Conservation (phyloP, 2,329 filamentous ascomycete species). For the Diaporthe australafricana region DNA sequence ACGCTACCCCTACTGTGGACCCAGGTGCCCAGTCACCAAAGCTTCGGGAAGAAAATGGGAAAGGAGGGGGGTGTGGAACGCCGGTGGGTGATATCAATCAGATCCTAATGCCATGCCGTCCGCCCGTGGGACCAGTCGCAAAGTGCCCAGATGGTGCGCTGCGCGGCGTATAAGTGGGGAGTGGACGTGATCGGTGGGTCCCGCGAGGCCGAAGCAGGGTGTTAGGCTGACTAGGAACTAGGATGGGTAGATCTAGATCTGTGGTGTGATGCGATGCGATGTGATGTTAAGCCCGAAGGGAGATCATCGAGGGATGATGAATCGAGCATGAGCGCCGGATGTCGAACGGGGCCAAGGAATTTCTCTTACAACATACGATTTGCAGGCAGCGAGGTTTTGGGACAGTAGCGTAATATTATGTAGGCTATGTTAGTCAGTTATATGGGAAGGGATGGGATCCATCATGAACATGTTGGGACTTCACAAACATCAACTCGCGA, state of each 20-base stretch:
- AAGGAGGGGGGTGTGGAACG: not conserved
- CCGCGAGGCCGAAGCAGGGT: not conserved
- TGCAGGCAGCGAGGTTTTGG: not conserved
- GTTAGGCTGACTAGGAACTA: not conserved
- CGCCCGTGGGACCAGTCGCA: constrained; percentile 16
- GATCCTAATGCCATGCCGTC: constrained; percentile 19
- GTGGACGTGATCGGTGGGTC: not conserved
- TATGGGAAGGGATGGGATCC: not conserved
- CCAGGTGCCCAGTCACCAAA: constrained; percentile 17
- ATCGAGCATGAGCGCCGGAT: not conserved
- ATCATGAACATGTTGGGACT: constrained; percentile 11
- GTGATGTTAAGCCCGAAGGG: constrained; percentile 1
- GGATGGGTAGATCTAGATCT: constrained; percentile 18
- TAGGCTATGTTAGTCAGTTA: not conserved
- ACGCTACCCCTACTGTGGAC: not conserved
- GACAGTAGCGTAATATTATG: not conserved
- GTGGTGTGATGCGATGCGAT: constrained; percentile 24
- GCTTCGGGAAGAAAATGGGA: constrained; percentile 1
- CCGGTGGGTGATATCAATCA: constrained; percentile 12
- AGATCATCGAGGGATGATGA: constrained; percentile 9
- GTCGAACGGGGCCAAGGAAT: constrained; percentile 2
- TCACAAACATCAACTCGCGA: constrained; percentile 19
- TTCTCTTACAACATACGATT: constrained; percentile 14
- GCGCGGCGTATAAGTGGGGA: constrained; percentile 16
- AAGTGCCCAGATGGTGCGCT: not conserved